Evolutionary conservation across 1,284 basidiomycete species (phyloP).

Genomic region (Sphaerobolus stellatus): DNA sequence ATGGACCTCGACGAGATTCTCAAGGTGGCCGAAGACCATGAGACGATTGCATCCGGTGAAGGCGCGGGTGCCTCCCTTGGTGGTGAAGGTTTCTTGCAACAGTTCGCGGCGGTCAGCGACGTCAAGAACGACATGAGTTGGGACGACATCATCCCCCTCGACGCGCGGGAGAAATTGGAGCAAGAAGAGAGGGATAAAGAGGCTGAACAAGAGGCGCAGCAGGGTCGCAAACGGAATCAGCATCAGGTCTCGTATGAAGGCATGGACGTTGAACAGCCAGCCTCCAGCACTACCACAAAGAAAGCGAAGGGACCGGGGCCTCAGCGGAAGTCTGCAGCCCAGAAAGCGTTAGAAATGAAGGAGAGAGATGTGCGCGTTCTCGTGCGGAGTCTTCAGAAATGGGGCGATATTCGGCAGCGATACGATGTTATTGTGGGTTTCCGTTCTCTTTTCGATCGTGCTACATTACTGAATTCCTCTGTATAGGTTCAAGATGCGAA

Average conservation of each 20-base stretch:
- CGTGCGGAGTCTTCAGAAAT: constrained; percentile 93
- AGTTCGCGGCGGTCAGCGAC: constrained; percentile 95
- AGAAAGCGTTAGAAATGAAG: constrained; percentile 95
- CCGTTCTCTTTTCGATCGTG: constrained; percentile 10
- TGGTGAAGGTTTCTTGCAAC: constrained; percentile 94
- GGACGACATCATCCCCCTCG: constrained; percentile 98
- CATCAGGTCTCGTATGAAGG: constrained; percentile 88
- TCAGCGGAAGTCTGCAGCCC: constrained; percentile 80
- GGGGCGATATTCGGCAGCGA: constrained; percentile 95
- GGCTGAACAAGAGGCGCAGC: constrained; percentile 64
- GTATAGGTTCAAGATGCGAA: constrained; percentile 85
- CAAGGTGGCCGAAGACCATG: constrained; percentile 95
- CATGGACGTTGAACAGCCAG: constrained; percentile 81
- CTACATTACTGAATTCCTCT: constrained; percentile 15
- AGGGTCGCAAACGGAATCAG: constrained; percentile 76
- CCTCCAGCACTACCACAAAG: constrained; percentile 60
- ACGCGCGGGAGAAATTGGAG: constrained; percentile 86
- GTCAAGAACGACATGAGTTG: constrained; percentile 98
- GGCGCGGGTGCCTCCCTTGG: constrained; percentile 80
- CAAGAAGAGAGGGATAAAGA: constrained; percentile 78
- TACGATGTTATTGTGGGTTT: constrained; percentile 88
- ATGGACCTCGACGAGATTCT: constrained; percentile 99
- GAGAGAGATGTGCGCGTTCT: constrained; percentile 96
- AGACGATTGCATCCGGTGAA: constrained; percentile 83
- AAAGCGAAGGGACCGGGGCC: constrained; percentile 69